Percentiles rank a stretch among this genome's conserved stretches.
These are phyloP conservation scores for Rubroboletus satanas DNA, from an alignment of 768 basidiomycete genomes.

Conservation along the genomic window DNA sequence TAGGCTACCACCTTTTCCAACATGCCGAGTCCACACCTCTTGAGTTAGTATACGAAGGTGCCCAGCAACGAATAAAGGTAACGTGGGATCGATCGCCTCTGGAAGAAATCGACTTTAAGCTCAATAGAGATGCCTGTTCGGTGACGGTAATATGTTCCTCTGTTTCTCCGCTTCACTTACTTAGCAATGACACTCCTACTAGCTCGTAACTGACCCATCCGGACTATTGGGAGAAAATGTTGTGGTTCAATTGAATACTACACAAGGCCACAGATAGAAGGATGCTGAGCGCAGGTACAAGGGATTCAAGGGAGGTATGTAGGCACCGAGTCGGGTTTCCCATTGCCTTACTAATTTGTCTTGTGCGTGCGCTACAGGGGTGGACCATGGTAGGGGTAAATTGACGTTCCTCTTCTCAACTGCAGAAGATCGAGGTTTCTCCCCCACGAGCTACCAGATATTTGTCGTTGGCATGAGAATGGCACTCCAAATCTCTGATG, in stretches of 20 bases:
- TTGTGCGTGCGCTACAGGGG: slow-evolving; percentile 14
- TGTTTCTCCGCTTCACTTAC: neutral
- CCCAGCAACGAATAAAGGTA: slow-evolving; percentile 8
- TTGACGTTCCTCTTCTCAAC: slow-evolving; percentile 26
- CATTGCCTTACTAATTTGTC: neutral
- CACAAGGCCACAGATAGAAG: slow-evolving; percentile 2
- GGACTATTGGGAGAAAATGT: slow-evolving; percentile 11
- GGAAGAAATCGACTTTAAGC: slow-evolving; percentile 13
- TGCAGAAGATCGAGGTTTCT: slow-evolving; percentile 13
- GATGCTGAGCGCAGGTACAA: slow-evolving; percentile 5
- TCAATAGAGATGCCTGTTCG: slow-evolving; percentile 11
- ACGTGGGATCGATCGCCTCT: slow-evolving; percentile 6
- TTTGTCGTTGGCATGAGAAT: slow-evolving; percentile 15
- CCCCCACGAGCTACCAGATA: slow-evolving; percentile 19
- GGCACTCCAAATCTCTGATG: neutral
- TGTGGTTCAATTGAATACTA: slow-evolving; percentile 21
- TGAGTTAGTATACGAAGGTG: slow-evolving; percentile 13
- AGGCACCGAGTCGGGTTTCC: neutral
- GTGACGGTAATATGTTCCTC: slow-evolving; percentile 12
- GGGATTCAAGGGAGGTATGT: slow-evolving; percentile 28
- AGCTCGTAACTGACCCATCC: slow-evolving; percentile 23
- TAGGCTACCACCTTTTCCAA: slow-evolving; percentile 22
- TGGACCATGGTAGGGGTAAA: neutral
- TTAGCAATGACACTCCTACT: neutral
- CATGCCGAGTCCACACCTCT: slow-evolving; percentile 11